Conservation (phyloP, 2,329 filamentous ascomycete species). For the Cercospora brassicicola region DNA sequence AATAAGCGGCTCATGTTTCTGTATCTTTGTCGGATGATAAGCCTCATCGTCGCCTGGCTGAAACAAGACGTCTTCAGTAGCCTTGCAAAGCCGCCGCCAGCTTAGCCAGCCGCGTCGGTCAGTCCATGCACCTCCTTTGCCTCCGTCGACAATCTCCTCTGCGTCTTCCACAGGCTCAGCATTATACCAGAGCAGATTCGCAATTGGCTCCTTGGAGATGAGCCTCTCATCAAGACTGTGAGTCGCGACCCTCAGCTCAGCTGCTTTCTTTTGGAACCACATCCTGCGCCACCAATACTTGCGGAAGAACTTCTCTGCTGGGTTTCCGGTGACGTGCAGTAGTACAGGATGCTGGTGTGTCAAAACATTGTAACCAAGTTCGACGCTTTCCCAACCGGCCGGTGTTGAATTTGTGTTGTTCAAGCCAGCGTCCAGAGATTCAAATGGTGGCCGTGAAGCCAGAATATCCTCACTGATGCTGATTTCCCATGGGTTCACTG, state of each 20-base stretch:
- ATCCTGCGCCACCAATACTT: constrained; percentile 36
- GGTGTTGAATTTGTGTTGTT: background rate
- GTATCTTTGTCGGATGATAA: constrained; percentile 21
- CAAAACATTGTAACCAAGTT: constrained; percentile 34
- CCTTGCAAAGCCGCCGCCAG: constrained; percentile 33
- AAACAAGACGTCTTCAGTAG: constrained; percentile 26
- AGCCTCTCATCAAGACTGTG: constrained; percentile 15
- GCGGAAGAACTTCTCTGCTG: constrained; percentile 33
- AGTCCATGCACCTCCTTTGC: constrained; percentile 33
- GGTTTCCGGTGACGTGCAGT: constrained; percentile 34
- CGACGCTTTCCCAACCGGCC: constrained; percentile 18
- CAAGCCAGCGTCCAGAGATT: constrained; percentile 18
- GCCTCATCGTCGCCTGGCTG: constrained; percentile 17
- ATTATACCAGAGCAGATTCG: constrained; percentile 32
- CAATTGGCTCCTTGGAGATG: constrained; percentile 28
- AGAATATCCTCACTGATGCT: constrained; percentile 28
- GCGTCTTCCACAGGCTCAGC: constrained; percentile 26
- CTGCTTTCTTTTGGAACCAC: constrained; percentile 35
- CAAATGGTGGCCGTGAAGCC: constrained; percentile 30
- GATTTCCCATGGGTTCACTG: constrained; percentile 24
- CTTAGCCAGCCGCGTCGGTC: constrained; percentile 34
- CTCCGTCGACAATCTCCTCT: constrained; percentile 23
- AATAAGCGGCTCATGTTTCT: background rate
- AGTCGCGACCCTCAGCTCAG: constrained; percentile 28
- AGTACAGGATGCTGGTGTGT: constrained; percentile 31